Conservation (phyloP, 1,284 basidiomycete species). For the Caloboletus firmus region DNA sequence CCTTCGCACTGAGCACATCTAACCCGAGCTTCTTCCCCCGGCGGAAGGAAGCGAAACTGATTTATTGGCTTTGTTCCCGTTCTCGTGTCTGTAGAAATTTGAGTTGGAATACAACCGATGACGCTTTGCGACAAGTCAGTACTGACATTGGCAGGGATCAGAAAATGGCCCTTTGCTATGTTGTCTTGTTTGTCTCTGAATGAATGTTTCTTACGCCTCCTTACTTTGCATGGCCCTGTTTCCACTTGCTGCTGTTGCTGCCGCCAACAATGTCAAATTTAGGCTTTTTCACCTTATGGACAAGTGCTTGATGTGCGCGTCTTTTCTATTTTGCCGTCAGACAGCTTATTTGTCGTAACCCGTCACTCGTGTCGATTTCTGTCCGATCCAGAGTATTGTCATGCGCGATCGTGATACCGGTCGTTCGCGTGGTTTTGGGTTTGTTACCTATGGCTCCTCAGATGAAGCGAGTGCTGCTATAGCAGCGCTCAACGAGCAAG, state of each 20-base stretch:
- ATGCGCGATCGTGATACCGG: slow-evolving; percentile 98
- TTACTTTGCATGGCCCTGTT: slow-evolving; percentile 34
- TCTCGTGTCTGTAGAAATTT: slow-evolving; percentile 68
- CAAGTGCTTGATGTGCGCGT: slow-evolving; percentile 74
- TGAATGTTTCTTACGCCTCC: slow-evolving; percentile 30
- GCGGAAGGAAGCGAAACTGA: slow-evolving; percentile 52
- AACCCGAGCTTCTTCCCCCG: slow-evolving; percentile 44
- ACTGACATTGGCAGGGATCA: slow-evolving; percentile 40
- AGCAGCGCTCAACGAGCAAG: slow-evolving; percentile 80
- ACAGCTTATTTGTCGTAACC: slow-evolving; percentile 23
- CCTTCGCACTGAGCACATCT: slow-evolving; percentile 42
- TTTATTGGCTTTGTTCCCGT: slow-evolving; percentile 36
- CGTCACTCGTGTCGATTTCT: slow-evolving; percentile 3
- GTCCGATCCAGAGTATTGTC: slow-evolving; percentile 73
- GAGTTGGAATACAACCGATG: slow-evolving; percentile 95
- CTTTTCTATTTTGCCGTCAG: slow-evolving; percentile 39
- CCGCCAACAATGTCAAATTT: slow-evolving; percentile 34
- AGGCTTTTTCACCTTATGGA: slow-evolving; percentile 74
- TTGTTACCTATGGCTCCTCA: slow-evolving; percentile 73
- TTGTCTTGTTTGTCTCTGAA: slow-evolving; percentile 32
- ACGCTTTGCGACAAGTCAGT: slow-evolving; percentile 82
- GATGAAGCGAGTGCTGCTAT: slow-evolving; percentile 84
- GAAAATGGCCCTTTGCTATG: slow-evolving; percentile 41
- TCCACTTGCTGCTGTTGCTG: slow-evolving; percentile 35
- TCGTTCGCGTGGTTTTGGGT: slow-evolving; percentile 95